Conservation (phyloP, 2,329 filamentous ascomycete genomes). For the Fonsecaea multimorphosa region DNA sequence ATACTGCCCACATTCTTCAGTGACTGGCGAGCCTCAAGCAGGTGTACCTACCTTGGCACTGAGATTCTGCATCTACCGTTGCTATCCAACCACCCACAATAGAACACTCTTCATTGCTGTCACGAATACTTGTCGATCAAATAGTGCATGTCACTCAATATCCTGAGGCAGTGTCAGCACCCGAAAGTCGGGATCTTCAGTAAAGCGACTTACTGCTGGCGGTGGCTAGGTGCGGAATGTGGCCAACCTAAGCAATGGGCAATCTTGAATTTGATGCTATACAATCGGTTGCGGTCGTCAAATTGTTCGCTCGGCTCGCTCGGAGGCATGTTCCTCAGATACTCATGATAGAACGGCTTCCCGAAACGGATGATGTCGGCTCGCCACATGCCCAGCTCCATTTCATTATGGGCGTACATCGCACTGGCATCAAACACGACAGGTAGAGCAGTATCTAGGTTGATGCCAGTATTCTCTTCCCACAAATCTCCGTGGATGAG, state of each 20-base stretch:
- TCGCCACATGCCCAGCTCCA: slow-evolving; percentile 32
- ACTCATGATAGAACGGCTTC: slow-evolving; percentile 22
- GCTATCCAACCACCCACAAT: too few relatives aligned
- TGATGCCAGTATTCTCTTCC: slow-evolving; percentile 49
- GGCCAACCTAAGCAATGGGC: slow-evolving; percentile 26
- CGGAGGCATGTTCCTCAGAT: slow-evolving; percentile 25
- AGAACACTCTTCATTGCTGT: neutral
- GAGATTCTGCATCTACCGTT: too few relatives aligned
- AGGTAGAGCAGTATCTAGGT: slow-evolving; percentile 41
- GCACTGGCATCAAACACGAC: slow-evolving; percentile 48
- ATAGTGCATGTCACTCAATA: slow-evolving; percentile 7
- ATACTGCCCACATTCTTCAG: too few relatives aligned
- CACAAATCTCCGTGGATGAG: slow-evolving; percentile 52
- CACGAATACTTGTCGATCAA: slow-evolving; percentile 7
- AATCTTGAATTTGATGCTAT: slow-evolving; percentile 31
- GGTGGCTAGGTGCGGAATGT: slow-evolving; percentile 19
- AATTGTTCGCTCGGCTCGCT: slow-evolving; percentile 34
- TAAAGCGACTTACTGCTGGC: slow-evolving; percentile 18
- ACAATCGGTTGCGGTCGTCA: slow-evolving; percentile 36
- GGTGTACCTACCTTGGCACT: too few relatives aligned
- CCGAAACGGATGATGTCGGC: slow-evolving; percentile 26
- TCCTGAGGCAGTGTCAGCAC: neutral
- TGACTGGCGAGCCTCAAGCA: too few relatives aligned
- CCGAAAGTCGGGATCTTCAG: neutral
- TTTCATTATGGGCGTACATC: slow-evolving; percentile 52